Evolutionary conservation across 2,329 filamentous ascomycete species (phyloP).

Genomic region (Fusarium sp.): DNA sequence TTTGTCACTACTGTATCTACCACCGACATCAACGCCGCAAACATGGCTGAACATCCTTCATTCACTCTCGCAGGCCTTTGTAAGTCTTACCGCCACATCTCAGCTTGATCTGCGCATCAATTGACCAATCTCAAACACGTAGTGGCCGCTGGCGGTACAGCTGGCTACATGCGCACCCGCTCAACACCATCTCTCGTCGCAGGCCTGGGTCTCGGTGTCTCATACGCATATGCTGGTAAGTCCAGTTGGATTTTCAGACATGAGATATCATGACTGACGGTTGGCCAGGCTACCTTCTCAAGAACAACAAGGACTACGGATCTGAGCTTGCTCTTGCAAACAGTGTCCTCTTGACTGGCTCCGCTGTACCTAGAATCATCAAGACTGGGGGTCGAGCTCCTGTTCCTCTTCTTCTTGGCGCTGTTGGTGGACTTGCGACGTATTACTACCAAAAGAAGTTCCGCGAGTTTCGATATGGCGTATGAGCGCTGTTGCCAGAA

Average conservation of each 20-base stretch:
- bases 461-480: slow-evolving; percentile 57
- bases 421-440: slow-evolving; percentile 54
- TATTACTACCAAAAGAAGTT: slow-evolving; percentile 60
- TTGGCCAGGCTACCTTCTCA: slow-evolving; percentile 56
- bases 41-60: slow-evolving; percentile 58
- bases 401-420: slow-evolving; percentile 53
- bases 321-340: slow-evolving; percentile 58
- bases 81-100: slow-evolving; percentile 38
- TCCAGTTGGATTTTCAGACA: fast-evolving
- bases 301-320: slow-evolving; percentile 59
- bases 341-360: slow-evolving; percentile 55
- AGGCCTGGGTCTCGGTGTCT: slow-evolving; percentile 44
- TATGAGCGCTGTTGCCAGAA: slow-evolving; percentile 34
- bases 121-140: not conserved
- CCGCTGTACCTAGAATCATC: slow-evolving; percentile 55
- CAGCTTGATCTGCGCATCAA: fast-evolving
- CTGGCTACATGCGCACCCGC: slow-evolving; percentile 45
- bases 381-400: slow-evolving; percentile 56
- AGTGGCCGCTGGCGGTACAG: slow-evolving; percentile 48
- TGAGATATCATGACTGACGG: not conserved
- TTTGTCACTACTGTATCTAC: not conserved
- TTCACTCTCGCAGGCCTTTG: slow-evolving; percentile 57
- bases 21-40: not conserved
- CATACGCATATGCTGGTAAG: slow-evolving; percentile 47
- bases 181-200: slow-evolving; percentile 47